A percentile compares a stretch with the other conserved stretches of the same genome.
phyloP scores from a whole-genome alignment of 257 asterid genomes.

The Fraxinus quadrangulata region DNA sequence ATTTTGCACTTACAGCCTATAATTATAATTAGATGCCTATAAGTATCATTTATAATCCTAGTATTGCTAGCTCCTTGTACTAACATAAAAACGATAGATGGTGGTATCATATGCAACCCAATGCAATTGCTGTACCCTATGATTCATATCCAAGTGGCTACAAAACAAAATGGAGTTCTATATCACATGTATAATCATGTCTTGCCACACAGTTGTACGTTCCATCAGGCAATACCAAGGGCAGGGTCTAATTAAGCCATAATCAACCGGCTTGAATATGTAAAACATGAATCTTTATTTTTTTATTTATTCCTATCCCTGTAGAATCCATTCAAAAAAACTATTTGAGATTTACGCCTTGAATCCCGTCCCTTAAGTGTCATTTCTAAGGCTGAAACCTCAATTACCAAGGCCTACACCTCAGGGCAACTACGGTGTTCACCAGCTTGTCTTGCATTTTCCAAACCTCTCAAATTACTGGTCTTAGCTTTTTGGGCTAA shows the following conservation, averaged over 20 bases:
- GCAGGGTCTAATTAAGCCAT: constrained; percentile 2
- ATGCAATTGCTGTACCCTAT: neutral
- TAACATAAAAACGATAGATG: neutral
- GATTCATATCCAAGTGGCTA: constrained; percentile 1
- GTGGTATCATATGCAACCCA: neutral
- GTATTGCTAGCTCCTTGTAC: neutral
- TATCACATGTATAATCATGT: neutral
- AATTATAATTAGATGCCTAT: neutral
- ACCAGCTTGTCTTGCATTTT: neutral
- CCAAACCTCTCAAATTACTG: neutral
- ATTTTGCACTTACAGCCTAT: neutral
- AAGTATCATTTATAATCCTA: neutral
- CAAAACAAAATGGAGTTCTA: neutral
- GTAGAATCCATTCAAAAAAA: neutral
- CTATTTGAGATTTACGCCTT: neutral
- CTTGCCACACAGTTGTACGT: neutral
- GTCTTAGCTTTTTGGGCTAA: neutral
- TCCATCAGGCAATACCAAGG: constrained; percentile 7
- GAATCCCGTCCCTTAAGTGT: neutral
- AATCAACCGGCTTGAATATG: neutral
- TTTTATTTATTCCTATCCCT: neutral
- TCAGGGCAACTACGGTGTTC: neutral
- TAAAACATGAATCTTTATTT: neutral
- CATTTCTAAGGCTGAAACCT: neutral
- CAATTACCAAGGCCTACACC: neutral